Conservation (phyloP, 75 land plant genomes). For the Cupressus sempervirens region DNA sequence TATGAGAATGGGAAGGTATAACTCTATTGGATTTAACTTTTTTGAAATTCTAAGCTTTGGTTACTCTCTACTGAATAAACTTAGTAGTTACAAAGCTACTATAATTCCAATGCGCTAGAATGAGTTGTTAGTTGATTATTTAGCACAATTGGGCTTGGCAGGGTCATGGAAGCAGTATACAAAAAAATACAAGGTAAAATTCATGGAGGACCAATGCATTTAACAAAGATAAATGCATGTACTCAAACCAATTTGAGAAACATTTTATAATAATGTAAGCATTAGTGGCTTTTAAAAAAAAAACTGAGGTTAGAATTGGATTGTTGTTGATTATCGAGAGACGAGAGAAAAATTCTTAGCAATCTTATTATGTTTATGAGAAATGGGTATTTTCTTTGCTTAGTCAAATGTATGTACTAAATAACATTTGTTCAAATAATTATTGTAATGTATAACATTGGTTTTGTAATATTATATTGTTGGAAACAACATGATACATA, state of each 20-base stretch:
- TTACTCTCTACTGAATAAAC: background rate
- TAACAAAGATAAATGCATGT: background rate
- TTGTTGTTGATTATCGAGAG: background rate
- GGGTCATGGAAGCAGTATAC: background rate
- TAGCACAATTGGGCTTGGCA: background rate
- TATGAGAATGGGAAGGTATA: constrained; percentile 8
- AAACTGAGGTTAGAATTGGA: background rate
- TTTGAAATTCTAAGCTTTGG: too few relatives aligned
- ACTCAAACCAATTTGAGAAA: background rate
- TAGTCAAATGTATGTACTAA: background rate
- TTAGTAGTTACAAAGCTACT: background rate
- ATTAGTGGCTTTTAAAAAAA: background rate
- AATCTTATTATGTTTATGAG: background rate
- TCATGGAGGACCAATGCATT: constrained; percentile 6
- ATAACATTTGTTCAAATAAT: too few relatives aligned
- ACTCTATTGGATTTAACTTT: background rate
- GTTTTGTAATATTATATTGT: too few relatives aligned
- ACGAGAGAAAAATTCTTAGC: background rate
- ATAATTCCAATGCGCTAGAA: background rate
- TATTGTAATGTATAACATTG: too few relatives aligned
- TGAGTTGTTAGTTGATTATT: background rate
- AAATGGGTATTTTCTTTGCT: background rate
- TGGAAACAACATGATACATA: too few relatives aligned
- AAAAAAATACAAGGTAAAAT: constrained; percentile 1
- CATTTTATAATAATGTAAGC: constrained; percentile 7